Percentiles rank a stretch among this genome's conserved stretches.
These are phyloP conservation scores for Auricularia cornea DNA, from an alignment of 768 basidiomycete species.

Conservation along the genomic window DNA sequence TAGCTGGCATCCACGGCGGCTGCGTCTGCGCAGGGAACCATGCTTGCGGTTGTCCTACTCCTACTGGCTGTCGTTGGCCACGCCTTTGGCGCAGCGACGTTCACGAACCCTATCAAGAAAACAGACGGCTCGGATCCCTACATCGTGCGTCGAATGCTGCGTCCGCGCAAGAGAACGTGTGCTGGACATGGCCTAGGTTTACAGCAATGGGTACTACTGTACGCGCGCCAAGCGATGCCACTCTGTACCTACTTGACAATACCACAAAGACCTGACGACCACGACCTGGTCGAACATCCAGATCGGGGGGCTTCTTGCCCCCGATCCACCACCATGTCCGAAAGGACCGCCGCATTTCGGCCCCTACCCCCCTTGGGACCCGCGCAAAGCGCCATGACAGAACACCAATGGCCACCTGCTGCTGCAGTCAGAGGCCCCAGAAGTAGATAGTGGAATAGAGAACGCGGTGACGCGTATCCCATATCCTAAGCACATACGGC, in stretches of 20 bases:
- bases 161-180: not conserved
- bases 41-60: not conserved
- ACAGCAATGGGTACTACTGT: conserved; percentile 5
- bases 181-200: not conserved
- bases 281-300: conserved; percentile 4
- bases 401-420: too few relatives aligned
- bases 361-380: too few relatives aligned
- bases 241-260: not conserved
- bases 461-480: too few relatives aligned
- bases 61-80: not conserved
- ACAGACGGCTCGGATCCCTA: conserved; percentile 7
- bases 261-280: not conserved
- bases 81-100: not conserved
- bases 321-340: too few relatives aligned
- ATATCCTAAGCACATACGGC: too few relatives aligned
- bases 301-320: too few relatives aligned
- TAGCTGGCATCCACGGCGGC: not conserved
- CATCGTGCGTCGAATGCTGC: not conserved
- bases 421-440: too few relatives aligned
- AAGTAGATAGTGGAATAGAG: too few relatives aligned
- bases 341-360: too few relatives aligned
- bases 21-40: not conserved
- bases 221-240: not conserved
- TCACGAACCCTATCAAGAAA: conserved; percentile 8
- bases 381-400: too few relatives aligned